phyloP scores from a whole-genome alignment of 1,284 basidiomycete species.

The Sanghuangporus sanghuang region DNA sequence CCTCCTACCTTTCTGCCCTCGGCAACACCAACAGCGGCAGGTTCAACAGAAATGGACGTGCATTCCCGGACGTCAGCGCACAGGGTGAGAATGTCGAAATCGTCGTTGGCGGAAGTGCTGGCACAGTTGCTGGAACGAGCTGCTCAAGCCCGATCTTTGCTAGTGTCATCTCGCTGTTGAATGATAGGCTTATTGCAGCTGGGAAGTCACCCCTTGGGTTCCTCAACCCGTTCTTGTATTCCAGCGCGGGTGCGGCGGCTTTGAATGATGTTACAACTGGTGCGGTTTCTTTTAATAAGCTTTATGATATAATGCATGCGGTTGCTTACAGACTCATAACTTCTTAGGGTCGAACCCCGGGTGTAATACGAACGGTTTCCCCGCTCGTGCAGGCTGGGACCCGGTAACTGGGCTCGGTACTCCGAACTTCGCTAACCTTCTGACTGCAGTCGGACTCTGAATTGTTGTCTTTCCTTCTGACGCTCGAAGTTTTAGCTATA shows the following conservation, averaged over 20 bases:
- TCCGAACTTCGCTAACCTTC: constrained; percentile 30
- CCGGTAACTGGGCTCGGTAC: constrained; percentile 34
- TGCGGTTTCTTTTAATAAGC: not conserved
- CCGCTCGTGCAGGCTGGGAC: constrained; percentile 31
- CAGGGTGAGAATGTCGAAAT: constrained; percentile 32
- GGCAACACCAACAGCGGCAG: constrained; percentile 29
- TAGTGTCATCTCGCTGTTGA: constrained; percentile 36
- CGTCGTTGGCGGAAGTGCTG: constrained; percentile 22
- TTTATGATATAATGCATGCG: not conserved
- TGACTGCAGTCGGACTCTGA: constrained; percentile 25
- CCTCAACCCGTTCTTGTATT: constrained; percentile 38
- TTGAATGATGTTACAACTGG: constrained; percentile 30
- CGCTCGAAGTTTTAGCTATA: not conserved
- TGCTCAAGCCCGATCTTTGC: constrained; percentile 36
- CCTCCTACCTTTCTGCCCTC: constrained; percentile 25
- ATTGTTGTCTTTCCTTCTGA: not conserved
- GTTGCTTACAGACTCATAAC: not conserved
- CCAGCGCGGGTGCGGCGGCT: constrained; percentile 22
- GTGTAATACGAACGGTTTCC: constrained; percentile 32
- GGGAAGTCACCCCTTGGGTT: constrained; percentile 36
- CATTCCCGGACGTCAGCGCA: constrained; percentile 38
- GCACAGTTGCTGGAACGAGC: constrained; percentile 32
- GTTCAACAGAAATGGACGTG: constrained; percentile 36
- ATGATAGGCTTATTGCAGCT: constrained; percentile 32
- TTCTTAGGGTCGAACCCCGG: constrained; percentile 20